Evolutionary conservation across 495 filamentous ascomycete genomes (phyloP), one percentile per base, ranked within the genome.

Genomic region (Tuber indicum): DNA sequence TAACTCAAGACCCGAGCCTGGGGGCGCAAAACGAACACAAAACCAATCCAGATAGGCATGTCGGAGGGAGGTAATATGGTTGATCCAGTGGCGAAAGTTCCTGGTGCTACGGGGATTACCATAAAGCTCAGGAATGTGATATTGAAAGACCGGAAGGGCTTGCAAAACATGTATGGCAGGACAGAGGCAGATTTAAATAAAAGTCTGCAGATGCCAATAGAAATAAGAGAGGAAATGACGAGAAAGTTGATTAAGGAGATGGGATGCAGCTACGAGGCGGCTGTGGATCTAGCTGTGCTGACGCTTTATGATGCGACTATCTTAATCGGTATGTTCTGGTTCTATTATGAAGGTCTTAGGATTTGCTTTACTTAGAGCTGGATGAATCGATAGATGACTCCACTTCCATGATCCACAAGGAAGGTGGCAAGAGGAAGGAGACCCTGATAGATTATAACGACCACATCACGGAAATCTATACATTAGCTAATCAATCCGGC

Each of bases 341-440:
- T 1, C 66, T 36, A 32, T 17, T 19, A 26, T 17, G 0, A 9
- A 36, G 7, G 3, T 32, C 17, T 12, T 21, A 6, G 36, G 17
- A 7, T 39, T 39, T 36, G 1, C 10, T 39, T 44, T 36, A 17
- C 44, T 32, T 42, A 44, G 8, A 5, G 42, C 8, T 21, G 58
- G 14, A n/a, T 44, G 26, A 26, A 5, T 16, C 26, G 3, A n/a
- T 23, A 83, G 91, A 92, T 83, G 90, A 92, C 82, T 91, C 89
- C 82, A 89, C 88, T 36, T 92, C 91, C n/a, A 92, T 92, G 84
- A 84, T 86, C 70, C 88, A 90, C 49, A 87, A 90, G 77, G 89
- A 91, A 78, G 72, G 71, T 0, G 86, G 87, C 74, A 84, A 88
- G 70, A 87, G 91, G 52, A 90, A 89, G 83, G 84, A 88, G 12